Evolutionary conservation across 225 moss, liverwort and hornwort genomes (phyloP), one percentile per base, ranked within the genome.

Genomic region (Climacium dendroides): DNA sequence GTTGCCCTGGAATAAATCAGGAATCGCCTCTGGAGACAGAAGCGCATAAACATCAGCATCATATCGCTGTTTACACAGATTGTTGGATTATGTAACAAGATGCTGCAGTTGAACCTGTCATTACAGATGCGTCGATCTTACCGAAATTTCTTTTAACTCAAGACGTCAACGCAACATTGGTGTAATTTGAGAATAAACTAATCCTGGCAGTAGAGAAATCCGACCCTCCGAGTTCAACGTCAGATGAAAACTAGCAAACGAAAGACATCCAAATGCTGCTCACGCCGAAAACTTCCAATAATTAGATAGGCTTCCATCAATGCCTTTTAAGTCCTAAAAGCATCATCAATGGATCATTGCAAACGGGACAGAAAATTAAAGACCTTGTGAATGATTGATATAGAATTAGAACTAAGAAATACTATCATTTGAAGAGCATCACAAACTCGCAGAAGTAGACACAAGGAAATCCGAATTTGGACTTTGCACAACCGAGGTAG

Each of bases 21-120:
- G 80, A 70, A 83, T 83, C 69, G 53, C 78, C 89, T 65, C 85
- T 87, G 89, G n/a, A 85, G 82, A 87, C 43, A 87, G 50, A 89
- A 87, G 70, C 39, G n/a, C 48, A 71, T 28, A n/a, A 74, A 78
- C 84, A 89, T 89, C 53, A 87, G 89, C 66, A 85, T 66, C 79
- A 60, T 75, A 48, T 54, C 55, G 55, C 28, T 54, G 43, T 54
- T 71, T 30, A 35, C 78, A 81, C 22, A 45, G 24, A 74, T 87
- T 89, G 45, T 61, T 80, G 26, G 50, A 89, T 78, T 64, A 35
- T 41, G 35, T 55, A 13, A 52, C 64, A 76, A 54, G 30, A 64
- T 65, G 79, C 65, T 54, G 69, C 63, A 89, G 70, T 74, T 84
- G 26, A 80, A 66, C 24, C 67, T 74, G 72, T 25, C 85, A 81